These are phyloP conservation scores for Russula sp. DNA, from an alignment of 768 basidiomycete genomes.

Conservation along the genomic window DNA sequence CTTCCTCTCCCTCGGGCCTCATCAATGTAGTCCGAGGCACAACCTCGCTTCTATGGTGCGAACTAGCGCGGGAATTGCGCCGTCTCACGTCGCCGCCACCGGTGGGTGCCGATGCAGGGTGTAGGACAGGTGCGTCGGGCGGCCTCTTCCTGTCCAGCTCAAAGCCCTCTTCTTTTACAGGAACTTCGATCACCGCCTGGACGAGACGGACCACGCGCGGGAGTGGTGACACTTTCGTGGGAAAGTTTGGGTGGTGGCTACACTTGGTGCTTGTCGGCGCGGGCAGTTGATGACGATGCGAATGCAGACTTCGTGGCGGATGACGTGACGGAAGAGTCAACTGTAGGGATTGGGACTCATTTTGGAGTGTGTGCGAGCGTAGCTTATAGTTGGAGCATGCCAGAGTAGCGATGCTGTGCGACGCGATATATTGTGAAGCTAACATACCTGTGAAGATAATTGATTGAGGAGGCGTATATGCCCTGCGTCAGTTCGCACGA, in stretches of 20 bases:
- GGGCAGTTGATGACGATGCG: constrained; percentile 15
- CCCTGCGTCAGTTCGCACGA: constrained; percentile 66
- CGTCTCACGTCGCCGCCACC: no score
- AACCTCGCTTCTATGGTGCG: no score
- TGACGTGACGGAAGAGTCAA: constrained; percentile 23
- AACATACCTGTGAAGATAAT: constrained; percentile 31
- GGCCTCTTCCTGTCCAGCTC: no score
- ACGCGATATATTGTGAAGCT: not conserved
- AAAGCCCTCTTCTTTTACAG: no score
- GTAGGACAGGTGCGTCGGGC: no score
- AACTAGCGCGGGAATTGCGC: no score
- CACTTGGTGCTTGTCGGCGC: constrained; percentile 8
- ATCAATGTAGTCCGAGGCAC: no score
- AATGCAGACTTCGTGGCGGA: constrained; percentile 26
- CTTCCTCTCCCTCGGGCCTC: no score
- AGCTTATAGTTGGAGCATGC: constrained; percentile 10
- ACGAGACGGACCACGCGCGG: no score
- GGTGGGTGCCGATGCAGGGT: no score
- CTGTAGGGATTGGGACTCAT: constrained; percentile 18
- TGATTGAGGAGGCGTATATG: constrained; percentile 51
- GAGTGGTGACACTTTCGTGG: not conserved
- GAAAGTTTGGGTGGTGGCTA: not conserved
- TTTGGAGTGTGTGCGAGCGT: constrained; percentile 26
- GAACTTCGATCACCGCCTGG: no score
- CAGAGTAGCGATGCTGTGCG: not conserved